Evolutionary conservation across 305 asterid species (phyloP).

Genomic region (Coffea humblotiana): DNA sequence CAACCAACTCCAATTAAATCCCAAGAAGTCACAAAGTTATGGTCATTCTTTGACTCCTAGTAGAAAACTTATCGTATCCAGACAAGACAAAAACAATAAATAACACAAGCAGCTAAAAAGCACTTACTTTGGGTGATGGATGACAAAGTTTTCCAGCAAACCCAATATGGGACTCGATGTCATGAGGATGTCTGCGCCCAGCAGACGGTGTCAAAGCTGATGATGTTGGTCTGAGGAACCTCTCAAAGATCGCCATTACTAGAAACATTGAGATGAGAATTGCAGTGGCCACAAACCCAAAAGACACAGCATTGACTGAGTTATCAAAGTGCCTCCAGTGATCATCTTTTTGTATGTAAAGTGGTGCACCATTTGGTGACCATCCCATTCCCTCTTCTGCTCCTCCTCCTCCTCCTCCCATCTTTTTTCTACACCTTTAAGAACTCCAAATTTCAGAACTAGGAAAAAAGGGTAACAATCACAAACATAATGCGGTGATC

Average conservation of each 20-base stretch:
- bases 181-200: conserved; percentile 35
- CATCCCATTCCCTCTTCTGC: conserved; percentile 58
- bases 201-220: conserved; percentile 46
- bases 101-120: background rate
- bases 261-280: conserved; percentile 88
- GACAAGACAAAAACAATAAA: background rate
- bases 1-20: conserved; percentile 8
- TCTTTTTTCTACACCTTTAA: background rate
- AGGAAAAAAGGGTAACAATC: background rate
- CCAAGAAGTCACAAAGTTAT: background rate
- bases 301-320: conserved; percentile 80
- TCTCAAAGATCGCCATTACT: conserved; percentile 81
- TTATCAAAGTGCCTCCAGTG: conserved; percentile 89
- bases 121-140: conserved; percentile 41
- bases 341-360: conserved; percentile 56
- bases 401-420: conserved; percentile 29
- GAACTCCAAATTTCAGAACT: background rate
- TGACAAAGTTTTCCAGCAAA: conserved; percentile 35
- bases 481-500: background rate
- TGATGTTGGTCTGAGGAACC: conserved; percentile 60
- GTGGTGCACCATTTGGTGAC: conserved; percentile 68
- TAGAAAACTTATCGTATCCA: background rate
- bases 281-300: conserved; percentile 89
- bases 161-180: conserved; percentile 52
- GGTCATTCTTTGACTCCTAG: background rate